Evolutionary conservation across 2,329 filamentous ascomycete genomes (phyloP).

Genomic region (Penicillium sp.): DNA sequence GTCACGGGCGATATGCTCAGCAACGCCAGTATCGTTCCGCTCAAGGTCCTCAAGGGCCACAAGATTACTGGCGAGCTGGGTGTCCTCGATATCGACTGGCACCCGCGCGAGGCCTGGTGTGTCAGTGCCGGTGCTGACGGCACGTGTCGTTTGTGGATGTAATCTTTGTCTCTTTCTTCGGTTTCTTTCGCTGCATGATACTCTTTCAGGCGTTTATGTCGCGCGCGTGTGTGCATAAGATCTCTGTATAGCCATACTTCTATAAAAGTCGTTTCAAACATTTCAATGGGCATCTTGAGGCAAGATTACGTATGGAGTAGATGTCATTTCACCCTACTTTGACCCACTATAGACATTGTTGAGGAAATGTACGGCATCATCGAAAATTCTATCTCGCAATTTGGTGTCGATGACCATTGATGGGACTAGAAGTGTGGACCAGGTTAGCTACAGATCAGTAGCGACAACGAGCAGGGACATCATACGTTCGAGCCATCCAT

Average conservation of each 20-base stretch:
- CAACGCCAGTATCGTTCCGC: slow-evolving; percentile 91
- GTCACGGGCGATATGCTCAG: slow-evolving; percentile 94
- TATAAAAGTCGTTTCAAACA: slow-evolving; percentile 30
- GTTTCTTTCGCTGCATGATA: slow-evolving; percentile 25
- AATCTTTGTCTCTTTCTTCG: slow-evolving; percentile 22
- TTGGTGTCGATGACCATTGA: neutral
- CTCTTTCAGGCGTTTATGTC: slow-evolving; percentile 22
- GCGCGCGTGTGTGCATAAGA: slow-evolving; percentile 18
- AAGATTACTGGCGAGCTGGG: slow-evolving; percentile 82
- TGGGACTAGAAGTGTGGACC: neutral
- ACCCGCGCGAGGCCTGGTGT: slow-evolving; percentile 90
- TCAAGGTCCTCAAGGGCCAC: slow-evolving; percentile 92
- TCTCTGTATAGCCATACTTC: slow-evolving; percentile 35
- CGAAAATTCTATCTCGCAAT: neutral
- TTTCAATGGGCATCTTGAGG: neutral
- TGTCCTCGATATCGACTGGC: slow-evolving; percentile 94
- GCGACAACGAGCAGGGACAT: neutral
- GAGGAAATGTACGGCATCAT: neutral
- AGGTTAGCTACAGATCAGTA: neutral
- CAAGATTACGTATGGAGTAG: neutral
- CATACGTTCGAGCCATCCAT: neutral
- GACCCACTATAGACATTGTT: neutral
- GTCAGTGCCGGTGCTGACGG: slow-evolving; percentile 94
- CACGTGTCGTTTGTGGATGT: slow-evolving; percentile 86
- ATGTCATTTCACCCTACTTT: neutral